These are phyloP conservation scores for Berberis thunbergii DNA, from an alignment of 164 flowering plant species.

Conservation along the genomic window DNA sequence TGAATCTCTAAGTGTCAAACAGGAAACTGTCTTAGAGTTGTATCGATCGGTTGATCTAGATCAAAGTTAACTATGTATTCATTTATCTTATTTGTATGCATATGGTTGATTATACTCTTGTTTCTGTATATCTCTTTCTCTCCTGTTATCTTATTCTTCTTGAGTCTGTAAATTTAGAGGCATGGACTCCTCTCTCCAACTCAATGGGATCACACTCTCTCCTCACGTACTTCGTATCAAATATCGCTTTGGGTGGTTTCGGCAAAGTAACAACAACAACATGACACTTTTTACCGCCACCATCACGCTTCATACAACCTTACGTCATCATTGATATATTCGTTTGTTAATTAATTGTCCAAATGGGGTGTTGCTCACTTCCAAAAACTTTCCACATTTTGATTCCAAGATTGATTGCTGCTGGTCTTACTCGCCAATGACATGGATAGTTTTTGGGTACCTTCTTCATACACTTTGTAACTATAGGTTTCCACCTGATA, in stretches of 20 bases:
- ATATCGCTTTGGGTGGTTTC: constrained; percentile 74
- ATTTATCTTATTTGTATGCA: too few species aligned
- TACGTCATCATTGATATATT: constrained; percentile 54
- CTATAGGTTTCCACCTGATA: constrained; percentile 33
- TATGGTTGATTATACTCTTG: too few species aligned
- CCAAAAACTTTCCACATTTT: constrained; percentile 46
- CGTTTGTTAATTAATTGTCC: constrained; percentile 70
- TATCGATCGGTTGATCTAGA: too few species aligned
- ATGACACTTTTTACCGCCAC: constrained; percentile 14
- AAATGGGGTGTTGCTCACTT: constrained; percentile 45
- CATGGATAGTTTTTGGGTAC: constrained; percentile 42
- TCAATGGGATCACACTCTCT: constrained; percentile 54
- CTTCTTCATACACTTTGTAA: constrained; percentile 81
- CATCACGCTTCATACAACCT: constrained; percentile 34
- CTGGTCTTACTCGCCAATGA: constrained; percentile 84
- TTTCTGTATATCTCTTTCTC: too few species aligned
- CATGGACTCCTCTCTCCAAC: constrained; percentile 81
- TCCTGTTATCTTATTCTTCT: too few species aligned
- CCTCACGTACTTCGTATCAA: constrained; percentile 48
- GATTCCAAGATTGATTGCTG: constrained; percentile 58
- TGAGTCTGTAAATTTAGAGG: too few species aligned
- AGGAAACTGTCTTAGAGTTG: too few species aligned
- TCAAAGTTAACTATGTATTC: too few species aligned
- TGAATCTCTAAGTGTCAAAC: too few species aligned
- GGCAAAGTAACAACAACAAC: constrained; percentile 26